These are phyloP conservation scores for Eimeria praecox DNA, from an alignment of 169 alveolate species.

Conservation along the genomic window DNA sequence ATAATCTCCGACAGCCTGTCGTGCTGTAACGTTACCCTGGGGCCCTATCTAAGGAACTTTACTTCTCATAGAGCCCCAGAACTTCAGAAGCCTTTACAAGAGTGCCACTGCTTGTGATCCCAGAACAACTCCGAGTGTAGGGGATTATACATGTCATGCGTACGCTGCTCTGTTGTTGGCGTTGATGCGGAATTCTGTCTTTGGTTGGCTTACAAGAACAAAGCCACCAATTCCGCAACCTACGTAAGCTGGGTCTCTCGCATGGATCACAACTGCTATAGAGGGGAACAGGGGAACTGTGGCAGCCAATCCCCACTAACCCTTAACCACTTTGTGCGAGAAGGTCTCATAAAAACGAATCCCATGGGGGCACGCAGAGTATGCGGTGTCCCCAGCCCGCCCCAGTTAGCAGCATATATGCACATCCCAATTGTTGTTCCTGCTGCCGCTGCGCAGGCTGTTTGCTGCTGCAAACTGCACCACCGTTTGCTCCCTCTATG, in stretches of 20 bases:
- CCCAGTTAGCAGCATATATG: background rate
- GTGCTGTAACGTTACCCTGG: background rate
- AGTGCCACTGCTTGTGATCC: background rate
- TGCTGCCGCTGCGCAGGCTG: background rate
- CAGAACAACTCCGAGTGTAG: background rate
- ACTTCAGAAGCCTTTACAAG: background rate
- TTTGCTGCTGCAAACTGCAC: conserved; percentile 2
- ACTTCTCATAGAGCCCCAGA: background rate
- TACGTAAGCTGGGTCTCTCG: background rate
- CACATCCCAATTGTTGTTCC: background rate
- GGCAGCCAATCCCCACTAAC: background rate
- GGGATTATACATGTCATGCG: background rate
- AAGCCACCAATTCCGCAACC: background rate
- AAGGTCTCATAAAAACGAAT: background rate
- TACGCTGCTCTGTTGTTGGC: background rate
- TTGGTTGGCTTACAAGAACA: background rate
- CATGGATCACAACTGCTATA: background rate
- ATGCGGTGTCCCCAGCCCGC: background rate
- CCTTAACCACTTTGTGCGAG: background rate
- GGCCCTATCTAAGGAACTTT: background rate
- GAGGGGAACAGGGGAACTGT: background rate
- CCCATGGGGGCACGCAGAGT: background rate
- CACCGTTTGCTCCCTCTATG: conserved; percentile 24
- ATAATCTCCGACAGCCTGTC: background rate
- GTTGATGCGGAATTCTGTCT: background rate